Percentiles rank a stretch among this genome's conserved stretches.
Conservation (phyloP, 805 yeast genomes). For the Teunomyces lycoperdinae region DNA sequence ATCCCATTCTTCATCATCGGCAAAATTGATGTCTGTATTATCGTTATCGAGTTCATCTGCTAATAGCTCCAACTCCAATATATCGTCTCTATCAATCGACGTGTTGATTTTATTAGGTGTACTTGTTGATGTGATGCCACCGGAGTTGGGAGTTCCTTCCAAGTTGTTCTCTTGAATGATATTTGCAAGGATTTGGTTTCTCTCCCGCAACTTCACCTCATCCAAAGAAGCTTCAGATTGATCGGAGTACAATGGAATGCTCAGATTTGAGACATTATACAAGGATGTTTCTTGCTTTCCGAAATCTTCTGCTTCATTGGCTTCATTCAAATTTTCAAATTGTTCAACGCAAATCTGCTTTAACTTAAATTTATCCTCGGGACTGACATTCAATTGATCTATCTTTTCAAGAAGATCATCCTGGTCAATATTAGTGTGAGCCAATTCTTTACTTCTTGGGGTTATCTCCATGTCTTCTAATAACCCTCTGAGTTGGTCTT, state of each 20-base stretch:
- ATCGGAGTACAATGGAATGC: not conserved
- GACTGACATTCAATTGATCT: conserved; percentile 22
- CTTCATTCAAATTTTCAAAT: conserved; percentile 11
- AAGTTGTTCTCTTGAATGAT: conserved; percentile 14
- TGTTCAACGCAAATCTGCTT: conserved; percentile 23
- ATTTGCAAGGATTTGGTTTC: conserved; percentile 12
- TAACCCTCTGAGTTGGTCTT: conserved; percentile 26
- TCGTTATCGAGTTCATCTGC: conserved; percentile 46
- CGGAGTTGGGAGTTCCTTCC: conserved; percentile 1
- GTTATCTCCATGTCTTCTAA: conserved; percentile 35
- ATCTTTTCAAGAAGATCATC: conserved; percentile 22
- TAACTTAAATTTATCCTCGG: conserved; percentile 27
- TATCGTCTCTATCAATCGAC: conserved; percentile 43
- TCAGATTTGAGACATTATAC: not conserved
- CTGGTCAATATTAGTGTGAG: conserved; percentile 10
- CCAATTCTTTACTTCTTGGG: conserved; percentile 6
- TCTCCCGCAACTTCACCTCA: conserved; percentile 6
- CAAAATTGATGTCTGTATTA: conserved; percentile 16
- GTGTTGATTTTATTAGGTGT: conserved; percentile 10
- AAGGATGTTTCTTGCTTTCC: conserved; percentile 8
- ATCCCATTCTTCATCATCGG: conserved; percentile 38
- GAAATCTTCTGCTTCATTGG: conserved; percentile 6
- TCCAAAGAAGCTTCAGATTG: conserved; percentile 9
- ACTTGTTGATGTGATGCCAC: conserved; percentile 7
- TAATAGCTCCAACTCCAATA: conserved; percentile 51